Conservation (phyloP, 495 filamentous ascomycete genomes). For the Staphylotrichum longicolle region DNA sequence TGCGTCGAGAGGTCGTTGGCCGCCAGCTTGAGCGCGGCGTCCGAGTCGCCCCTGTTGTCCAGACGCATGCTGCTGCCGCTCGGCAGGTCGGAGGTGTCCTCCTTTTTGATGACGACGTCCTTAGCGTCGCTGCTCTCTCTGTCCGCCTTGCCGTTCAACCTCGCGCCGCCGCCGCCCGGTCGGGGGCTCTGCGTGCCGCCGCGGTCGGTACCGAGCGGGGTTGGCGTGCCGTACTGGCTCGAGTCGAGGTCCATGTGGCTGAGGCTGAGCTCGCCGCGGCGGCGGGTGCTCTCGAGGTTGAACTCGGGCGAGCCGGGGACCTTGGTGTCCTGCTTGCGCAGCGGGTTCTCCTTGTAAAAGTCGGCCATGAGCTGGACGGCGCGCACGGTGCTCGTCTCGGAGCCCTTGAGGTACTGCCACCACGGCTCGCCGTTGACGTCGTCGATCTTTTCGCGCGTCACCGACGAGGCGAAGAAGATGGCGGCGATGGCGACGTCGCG, state of each 20-base stretch:
- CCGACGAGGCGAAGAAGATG: conserved; percentile 77
- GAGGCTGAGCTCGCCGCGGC: conserved; percentile 40
- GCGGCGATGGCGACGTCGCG: conserved; percentile 80
- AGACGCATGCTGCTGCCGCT: conserved; percentile 22
- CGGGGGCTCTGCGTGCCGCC: conserved; percentile 33
- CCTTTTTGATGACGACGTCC: conserved; percentile 23
- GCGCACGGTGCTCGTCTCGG: conserved; percentile 57
- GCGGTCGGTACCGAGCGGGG: conserved; percentile 27
- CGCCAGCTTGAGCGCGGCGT: conserved; percentile 46
- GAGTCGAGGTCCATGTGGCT: conserved; percentile 32
- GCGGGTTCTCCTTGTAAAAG: conserved; percentile 69
- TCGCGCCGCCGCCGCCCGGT: background rate
- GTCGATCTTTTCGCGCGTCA: conserved; percentile 65
- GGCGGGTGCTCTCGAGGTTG: conserved; percentile 46
- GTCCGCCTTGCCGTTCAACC: conserved; percentile 8
- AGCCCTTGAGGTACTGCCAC: conserved; percentile 74
- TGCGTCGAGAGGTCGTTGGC: conserved; percentile 47
- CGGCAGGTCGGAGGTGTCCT: conserved; percentile 1
- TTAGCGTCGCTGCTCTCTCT: conserved; percentile 7
- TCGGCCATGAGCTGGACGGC: conserved; percentile 71
- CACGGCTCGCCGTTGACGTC: conserved; percentile 78
- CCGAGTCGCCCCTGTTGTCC: conserved; percentile 42
- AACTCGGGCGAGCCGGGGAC: conserved; percentile 45
- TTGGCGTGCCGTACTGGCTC: conserved; percentile 26
- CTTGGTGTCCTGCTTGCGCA: conserved; percentile 42